A percentile compares a stretch with the other conserved stretches of the same genome.
These are phyloP conservation scores for Pseudocercospora fuligena DNA, from an alignment of 2,329 filamentous ascomycete species.

Conservation along the genomic window DNA sequence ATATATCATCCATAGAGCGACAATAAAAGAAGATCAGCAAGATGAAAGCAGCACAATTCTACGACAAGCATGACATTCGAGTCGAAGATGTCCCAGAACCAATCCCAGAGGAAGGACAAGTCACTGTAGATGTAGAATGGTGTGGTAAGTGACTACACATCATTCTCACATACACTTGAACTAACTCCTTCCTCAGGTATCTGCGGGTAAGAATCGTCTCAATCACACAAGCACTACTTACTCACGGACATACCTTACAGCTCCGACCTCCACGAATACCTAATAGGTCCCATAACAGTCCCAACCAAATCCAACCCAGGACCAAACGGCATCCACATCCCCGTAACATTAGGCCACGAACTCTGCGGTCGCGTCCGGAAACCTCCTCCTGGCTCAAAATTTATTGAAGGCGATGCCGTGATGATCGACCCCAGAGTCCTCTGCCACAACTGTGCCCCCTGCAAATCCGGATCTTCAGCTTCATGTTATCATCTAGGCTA, in stretches of 20 bases:
- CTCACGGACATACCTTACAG: slow-evolving; percentile 3
- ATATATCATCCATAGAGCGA: not conserved
- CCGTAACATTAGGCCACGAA: slow-evolving; percentile 30
- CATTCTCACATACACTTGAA: not conserved
- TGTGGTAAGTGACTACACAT: slow-evolving; percentile 24
- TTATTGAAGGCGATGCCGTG: slow-evolving; percentile 27
- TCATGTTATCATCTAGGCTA: slow-evolving; percentile 30
- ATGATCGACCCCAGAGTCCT: slow-evolving; percentile 34
- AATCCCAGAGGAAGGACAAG: slow-evolving; percentile 24
- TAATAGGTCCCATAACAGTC: slow-evolving; percentile 24
- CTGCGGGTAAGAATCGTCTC: slow-evolving; percentile 19
- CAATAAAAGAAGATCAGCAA: not conserved
- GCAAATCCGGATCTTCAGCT: slow-evolving; percentile 23
- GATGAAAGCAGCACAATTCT: slow-evolving; percentile 38
- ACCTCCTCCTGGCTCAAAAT: slow-evolving; percentile 19
- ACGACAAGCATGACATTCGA: slow-evolving; percentile 33
- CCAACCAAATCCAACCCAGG: slow-evolving; percentile 19
- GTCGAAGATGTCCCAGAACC: slow-evolving; percentile 35
- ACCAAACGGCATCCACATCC: slow-evolving; percentile 16
- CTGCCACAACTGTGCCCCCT: slow-evolving; percentile 28
- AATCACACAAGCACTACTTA: not conserved
- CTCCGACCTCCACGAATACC: slow-evolving; percentile 31
- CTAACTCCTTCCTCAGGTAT: slow-evolving; percentile 20
- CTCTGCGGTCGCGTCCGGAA: slow-evolving; percentile 31
- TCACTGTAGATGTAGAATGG: slow-evolving; percentile 34